Percentiles rank a stretch among this genome's conserved stretches.
Conservation (phyloP, 225 moss, liverwort and hornwort species). For the Climacium dendroides region DNA sequence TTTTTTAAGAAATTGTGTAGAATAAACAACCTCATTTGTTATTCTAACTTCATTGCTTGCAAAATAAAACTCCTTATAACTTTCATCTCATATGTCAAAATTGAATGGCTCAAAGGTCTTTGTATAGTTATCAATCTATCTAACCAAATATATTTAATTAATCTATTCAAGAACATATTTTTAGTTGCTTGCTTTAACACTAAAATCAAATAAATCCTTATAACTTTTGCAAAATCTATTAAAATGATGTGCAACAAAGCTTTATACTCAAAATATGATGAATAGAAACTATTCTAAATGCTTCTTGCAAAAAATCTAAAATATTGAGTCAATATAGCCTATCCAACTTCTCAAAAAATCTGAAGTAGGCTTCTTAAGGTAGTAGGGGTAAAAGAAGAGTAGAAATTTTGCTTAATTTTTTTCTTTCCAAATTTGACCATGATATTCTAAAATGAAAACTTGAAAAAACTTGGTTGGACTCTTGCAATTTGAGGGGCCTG, state of each 20-base stretch:
- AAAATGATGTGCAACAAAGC: rapidly evolving
- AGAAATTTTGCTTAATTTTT: no score
- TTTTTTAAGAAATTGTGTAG: background rate
- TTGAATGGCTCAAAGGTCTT: no score
- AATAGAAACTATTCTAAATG: background rate
- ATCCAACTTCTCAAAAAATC: rapidly evolving
- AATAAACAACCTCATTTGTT: background rate
- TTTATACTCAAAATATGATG: rapidly evolving
- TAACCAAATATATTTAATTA: background rate
- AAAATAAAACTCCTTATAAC: background rate
- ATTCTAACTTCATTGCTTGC: background rate
- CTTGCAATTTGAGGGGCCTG: rapidly evolving
- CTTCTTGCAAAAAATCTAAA: background rate
- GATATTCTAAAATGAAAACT: background rate
- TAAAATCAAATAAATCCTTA: background rate
- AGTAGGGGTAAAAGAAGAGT: rapidly evolving
- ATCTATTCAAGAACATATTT: background rate
- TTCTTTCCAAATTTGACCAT: no score
- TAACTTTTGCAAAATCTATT: background rate
- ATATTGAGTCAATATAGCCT: background rate
- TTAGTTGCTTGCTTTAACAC: rapidly evolving
- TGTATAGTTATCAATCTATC: background rate
- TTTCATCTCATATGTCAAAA: background rate
- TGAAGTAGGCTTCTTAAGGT: background rate
- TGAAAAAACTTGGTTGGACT: rapidly evolving